A percentile compares a stretch with the other conserved stretches of the same genome.
Conservation (phyloP, 2,329 filamentous ascomycete genomes). For the Penicillium glabrum region DNA sequence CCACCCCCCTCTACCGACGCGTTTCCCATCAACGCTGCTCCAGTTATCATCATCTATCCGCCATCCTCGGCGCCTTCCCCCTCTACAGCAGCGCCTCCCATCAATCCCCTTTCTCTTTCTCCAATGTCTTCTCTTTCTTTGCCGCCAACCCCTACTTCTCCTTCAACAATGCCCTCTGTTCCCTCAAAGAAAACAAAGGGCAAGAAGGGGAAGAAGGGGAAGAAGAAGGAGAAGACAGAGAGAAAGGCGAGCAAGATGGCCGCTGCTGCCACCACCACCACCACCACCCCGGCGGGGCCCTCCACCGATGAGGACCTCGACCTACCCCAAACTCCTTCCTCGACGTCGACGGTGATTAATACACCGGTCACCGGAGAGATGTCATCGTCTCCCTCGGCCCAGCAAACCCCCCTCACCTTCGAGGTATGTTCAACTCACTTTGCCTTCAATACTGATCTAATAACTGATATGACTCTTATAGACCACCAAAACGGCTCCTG, state of each 20-base stretch:
- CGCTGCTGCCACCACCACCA: background rate
- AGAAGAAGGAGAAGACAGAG: background rate
- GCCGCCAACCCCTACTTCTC: background rate
- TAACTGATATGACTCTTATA: background rate
- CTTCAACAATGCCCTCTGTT: no score
- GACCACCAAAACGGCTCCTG: background rate
- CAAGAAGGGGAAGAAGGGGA: background rate
- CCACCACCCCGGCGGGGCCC: background rate
- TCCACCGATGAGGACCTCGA: background rate
- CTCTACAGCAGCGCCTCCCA: background rate
- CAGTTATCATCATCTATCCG: no score
- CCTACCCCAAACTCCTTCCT: background rate
- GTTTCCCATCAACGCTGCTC: background rate
- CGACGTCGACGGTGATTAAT: background rate
- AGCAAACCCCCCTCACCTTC: background rate
- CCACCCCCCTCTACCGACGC: background rate
- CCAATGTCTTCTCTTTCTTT: background rate
- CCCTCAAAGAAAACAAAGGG: background rate
- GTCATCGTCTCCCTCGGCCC: background rate
- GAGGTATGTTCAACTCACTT: background rate
- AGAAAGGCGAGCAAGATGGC: background rate
- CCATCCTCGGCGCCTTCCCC: background rate
- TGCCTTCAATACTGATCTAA: background rate
- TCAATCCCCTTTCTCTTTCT: background rate
- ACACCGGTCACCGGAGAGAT: background rate